Evolutionary conservation across 164 flowering plant species (phyloP).

Genomic region (Echeveria elegans): DNA sequence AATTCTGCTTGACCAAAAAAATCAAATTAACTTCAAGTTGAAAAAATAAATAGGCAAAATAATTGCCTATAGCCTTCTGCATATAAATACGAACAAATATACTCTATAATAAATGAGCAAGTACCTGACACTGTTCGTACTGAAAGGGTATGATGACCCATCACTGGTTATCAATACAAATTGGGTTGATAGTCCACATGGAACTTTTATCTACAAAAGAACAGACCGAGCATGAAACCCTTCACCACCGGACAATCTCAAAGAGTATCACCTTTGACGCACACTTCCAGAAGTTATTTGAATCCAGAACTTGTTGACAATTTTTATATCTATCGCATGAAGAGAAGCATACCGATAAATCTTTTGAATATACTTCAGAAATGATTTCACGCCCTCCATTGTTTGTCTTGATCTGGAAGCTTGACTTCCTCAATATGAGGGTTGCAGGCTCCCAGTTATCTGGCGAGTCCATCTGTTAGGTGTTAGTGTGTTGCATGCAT

Average conservation of each 20-base stretch:
- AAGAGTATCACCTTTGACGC: too few relatives aligned
- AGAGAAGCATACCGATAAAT: constrained; percentile 51
- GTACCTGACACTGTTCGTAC: constrained; percentile 58
- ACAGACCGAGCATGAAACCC: too few relatives aligned
- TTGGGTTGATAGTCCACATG: constrained; percentile 68
- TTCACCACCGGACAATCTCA: too few relatives aligned
- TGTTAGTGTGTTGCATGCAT: constrained; percentile 7
- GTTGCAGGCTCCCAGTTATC: constrained; percentile 69
- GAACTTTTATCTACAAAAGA: constrained; percentile 68
- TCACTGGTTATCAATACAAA: constrained; percentile 67
- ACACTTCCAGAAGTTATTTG: too few relatives aligned
- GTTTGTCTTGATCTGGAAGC: constrained; percentile 55
- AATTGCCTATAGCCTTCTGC: too few relatives aligned
- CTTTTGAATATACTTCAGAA: constrained; percentile 62
- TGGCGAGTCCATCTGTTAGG: constrained; percentile 56
- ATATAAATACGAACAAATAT: background rate
- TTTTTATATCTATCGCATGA: background rate
- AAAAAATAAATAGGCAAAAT: too few relatives aligned
- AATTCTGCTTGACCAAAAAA: constrained; percentile 33
- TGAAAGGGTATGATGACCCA: constrained; percentile 71
- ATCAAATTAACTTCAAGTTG: too few relatives aligned
- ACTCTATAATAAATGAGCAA: too few relatives aligned
- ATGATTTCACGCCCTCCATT: constrained; percentile 30
- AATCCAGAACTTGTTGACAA: background rate
- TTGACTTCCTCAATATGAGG: constrained; percentile 46